phyloP scores from a whole-genome alignment of 148 eudicot genomes.

The Rhododendron mucronatum region DNA sequence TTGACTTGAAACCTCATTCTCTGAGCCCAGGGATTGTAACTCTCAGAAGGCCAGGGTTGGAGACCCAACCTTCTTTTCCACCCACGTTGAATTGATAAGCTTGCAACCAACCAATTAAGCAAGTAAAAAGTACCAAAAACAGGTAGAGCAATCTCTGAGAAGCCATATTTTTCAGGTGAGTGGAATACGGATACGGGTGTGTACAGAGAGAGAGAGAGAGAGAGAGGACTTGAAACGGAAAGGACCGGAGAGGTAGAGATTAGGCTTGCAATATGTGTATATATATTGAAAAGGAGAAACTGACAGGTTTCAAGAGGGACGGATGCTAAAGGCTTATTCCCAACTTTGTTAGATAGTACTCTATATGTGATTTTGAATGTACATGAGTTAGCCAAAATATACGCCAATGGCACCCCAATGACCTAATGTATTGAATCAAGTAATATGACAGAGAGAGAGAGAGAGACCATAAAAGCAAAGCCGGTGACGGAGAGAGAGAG shows the following conservation, averaged over 20 bases:
- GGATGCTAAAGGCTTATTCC: too few relatives aligned
- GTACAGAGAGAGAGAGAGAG: neutral
- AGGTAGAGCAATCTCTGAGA: neutral
- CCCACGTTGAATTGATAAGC: constrained; percentile 55
- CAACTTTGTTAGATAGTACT: too few relatives aligned
- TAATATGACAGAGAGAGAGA: neutral
- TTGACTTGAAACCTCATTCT: constrained; percentile 50
- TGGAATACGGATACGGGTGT: neutral
- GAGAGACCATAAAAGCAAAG: constrained; percentile 53
- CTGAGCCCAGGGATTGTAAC: constrained; percentile 59
- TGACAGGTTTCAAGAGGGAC: too few relatives aligned
- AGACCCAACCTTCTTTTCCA: constrained; percentile 63
- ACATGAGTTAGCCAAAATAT: too few relatives aligned
- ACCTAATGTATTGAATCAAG: too few relatives aligned
- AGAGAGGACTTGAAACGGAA: neutral
- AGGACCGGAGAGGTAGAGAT: neutral
- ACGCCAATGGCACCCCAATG: too few relatives aligned
- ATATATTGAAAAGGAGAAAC: too few relatives aligned
- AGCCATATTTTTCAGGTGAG: neutral
- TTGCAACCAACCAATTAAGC: constrained; percentile 15
- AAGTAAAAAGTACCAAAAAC: neutral
- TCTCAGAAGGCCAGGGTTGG: constrained; percentile 46
- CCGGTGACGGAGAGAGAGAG: constrained; percentile 71
- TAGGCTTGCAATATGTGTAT: too few relatives aligned
- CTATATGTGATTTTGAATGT: too few relatives aligned